Evolutionary conservation across 2,329 filamentous ascomycete genomes (phyloP).

Genomic region (Trichoderma sp.): DNA sequence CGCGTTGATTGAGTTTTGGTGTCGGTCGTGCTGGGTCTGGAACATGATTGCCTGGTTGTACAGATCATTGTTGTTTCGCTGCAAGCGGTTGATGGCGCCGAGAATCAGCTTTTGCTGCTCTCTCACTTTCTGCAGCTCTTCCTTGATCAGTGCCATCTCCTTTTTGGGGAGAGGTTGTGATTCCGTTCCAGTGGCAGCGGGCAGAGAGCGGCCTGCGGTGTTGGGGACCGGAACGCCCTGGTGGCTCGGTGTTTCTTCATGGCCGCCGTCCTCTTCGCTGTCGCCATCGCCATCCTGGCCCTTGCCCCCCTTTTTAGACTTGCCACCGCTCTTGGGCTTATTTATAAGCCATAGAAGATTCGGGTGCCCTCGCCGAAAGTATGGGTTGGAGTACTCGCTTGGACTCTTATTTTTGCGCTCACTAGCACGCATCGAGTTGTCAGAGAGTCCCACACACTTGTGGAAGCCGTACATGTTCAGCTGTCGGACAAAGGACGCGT

Average conservation of each 20-base stretch:
- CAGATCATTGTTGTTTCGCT: constrained; percentile 82
- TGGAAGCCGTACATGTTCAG: constrained; percentile 98
- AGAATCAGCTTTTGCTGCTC: constrained; percentile 86
- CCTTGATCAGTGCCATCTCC: constrained; percentile 73
- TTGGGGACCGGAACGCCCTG: constrained; percentile 25
- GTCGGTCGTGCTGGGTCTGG: constrained; percentile 88
- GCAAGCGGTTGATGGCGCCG: constrained; percentile 73
- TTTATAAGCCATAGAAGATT: constrained; percentile 95
- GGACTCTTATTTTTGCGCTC: constrained; percentile 97
- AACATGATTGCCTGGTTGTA: constrained; percentile 87
- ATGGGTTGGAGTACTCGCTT: constrained; percentile 96
- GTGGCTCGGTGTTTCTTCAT: constrained; percentile 39
- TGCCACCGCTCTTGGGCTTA: constrained; percentile 79
- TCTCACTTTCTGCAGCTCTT: constrained; percentile 78
- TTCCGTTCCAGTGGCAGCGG: constrained; percentile 46
- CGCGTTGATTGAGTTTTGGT: constrained; percentile 98
- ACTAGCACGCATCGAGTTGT: constrained; percentile 96
- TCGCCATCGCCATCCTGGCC: constrained; percentile 70
- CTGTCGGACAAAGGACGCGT: constrained; percentile 92
- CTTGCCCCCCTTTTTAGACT: constrained; percentile 55
- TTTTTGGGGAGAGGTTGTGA: constrained; percentile 59
- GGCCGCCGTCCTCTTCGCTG: constrained; percentile 53
- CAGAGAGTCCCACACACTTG: constrained; percentile 88
- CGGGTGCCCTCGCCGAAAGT: constrained; percentile 88
- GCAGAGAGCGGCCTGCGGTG: constrained; percentile 34